These are phyloP conservation scores for Wickerhamomyces sp. DNA, from an alignment of 1,139 yeast genomes.

Conservation along the genomic window DNA sequence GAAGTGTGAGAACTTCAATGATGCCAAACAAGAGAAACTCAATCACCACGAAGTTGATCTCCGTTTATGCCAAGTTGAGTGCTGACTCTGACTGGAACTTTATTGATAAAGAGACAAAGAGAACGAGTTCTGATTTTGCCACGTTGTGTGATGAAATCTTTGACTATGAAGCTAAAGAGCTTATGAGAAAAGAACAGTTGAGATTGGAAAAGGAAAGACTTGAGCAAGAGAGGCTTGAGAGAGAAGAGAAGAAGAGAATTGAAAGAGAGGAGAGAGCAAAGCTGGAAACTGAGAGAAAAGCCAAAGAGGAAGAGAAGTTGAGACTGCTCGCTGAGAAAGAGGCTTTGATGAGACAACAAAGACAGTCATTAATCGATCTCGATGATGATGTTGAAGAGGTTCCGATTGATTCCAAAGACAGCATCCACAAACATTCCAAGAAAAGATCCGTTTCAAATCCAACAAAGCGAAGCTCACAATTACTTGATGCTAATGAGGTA, in stretches of 20 bases:
- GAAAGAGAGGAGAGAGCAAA: conserved; percentile 37
- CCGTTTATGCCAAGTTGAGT: conserved; percentile 67
- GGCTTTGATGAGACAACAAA: conserved; percentile 1
- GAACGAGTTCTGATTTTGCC: conserved; percentile 76
- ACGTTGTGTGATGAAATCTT: conserved; percentile 71
- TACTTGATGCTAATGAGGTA: conserved; percentile 20
- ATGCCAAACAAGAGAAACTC: conserved; percentile 56
- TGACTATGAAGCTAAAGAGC: conserved; percentile 58
- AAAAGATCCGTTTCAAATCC: conserved; percentile 35
- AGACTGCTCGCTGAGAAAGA: conserved; percentile 10
- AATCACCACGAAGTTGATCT: conserved; percentile 60
- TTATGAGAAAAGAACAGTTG: conserved; percentile 46
- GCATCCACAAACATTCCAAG: too few species aligned
- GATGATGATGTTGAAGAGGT: conserved; percentile 12
- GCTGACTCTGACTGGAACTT: conserved; percentile 62
- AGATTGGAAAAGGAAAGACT: conserved; percentile 29
- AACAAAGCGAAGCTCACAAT: conserved; percentile 19
- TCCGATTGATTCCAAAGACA: conserved; percentile 8
- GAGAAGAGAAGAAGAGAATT: conserved; percentile 33
- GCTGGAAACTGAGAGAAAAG: conserved; percentile 14
- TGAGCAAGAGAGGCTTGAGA: conserved; percentile 37
- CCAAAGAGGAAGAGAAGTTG: conserved; percentile 19
- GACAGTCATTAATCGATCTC: background rate
- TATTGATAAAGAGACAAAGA: conserved; percentile 66
- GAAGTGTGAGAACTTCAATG: conserved; percentile 29